Conservation (phyloP, 176 grass and related monocot genomes). For the Luzula sylvatica region DNA sequence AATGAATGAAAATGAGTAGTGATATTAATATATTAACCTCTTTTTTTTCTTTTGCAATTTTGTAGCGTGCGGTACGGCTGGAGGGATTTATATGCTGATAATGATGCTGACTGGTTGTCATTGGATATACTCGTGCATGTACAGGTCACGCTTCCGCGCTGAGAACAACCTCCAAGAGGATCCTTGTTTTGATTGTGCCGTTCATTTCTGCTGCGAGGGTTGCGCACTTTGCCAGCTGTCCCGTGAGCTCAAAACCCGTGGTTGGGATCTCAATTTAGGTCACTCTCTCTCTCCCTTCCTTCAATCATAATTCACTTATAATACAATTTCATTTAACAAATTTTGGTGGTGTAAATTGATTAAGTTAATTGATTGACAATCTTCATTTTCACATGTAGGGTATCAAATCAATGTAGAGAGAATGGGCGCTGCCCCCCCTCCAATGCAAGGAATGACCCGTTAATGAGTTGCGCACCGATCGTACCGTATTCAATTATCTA, state of each 20-base stretch:
- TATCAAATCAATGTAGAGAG: slow-evolving; percentile 26
- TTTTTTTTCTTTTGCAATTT: background rate
- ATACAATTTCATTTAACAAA: too few relatives aligned
- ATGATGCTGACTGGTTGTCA: background rate
- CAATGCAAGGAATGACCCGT: slow-evolving; percentile 16
- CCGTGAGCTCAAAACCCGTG: slow-evolving; percentile 47
- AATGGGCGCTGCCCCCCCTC: slow-evolving; percentile 11
- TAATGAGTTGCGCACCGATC: background rate
- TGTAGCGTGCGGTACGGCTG: slow-evolving; percentile 40
- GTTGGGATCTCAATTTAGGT: slow-evolving; percentile 50
- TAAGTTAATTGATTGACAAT: too few relatives aligned
- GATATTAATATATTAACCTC: too few relatives aligned
- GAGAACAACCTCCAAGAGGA: slow-evolving; percentile 29
- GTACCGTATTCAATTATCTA: too few relatives aligned
- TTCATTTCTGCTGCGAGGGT: slow-evolving; percentile 51
- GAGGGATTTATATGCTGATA: slow-evolving; percentile 37
- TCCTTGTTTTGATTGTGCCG: slow-evolving; percentile 48
- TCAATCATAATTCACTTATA: too few relatives aligned
- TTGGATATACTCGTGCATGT: slow-evolving; percentile 48
- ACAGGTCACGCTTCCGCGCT: slow-evolving; percentile 37
- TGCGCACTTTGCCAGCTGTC: slow-evolving; percentile 63
- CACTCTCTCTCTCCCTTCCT: too few relatives aligned
- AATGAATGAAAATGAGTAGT: too few relatives aligned
- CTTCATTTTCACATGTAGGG: slow-evolving; percentile 19
- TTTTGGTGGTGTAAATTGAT: background rate